Percentiles rank a stretch among this genome's conserved stretches.
phyloP scores from a whole-genome alignment of 2,329 filamentous ascomycete genomes.

The Botrytis byssoidea region DNA sequence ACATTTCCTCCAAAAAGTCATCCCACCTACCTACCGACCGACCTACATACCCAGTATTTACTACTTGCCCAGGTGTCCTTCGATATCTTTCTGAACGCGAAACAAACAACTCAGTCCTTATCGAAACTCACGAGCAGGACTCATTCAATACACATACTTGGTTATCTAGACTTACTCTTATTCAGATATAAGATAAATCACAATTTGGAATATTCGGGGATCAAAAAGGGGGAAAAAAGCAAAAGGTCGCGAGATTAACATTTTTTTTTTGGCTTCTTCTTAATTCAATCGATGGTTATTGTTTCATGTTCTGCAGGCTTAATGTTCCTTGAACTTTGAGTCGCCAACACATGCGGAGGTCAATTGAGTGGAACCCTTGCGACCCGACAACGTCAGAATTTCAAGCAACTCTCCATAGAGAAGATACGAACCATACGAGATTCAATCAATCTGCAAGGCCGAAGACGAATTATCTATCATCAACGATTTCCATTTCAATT shows the following conservation, averaged over 20 bases:
- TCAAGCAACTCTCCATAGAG: conserved; percentile 21
- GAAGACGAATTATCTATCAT: conserved; percentile 14
- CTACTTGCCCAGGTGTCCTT: not conserved
- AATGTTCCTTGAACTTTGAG: conserved; percentile 34
- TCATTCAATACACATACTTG: conserved; percentile 4
- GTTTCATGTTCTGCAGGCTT: conserved; percentile 38
- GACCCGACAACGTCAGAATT: conserved; percentile 35
- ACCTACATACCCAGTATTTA: not conserved
- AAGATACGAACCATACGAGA: conserved; percentile 22
- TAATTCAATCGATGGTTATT: conserved; percentile 28
- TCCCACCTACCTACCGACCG: not conserved
- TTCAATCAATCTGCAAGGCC: conserved; percentile 16
- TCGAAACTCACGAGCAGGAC: conserved; percentile 12
- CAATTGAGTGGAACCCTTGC: conserved; percentile 33
- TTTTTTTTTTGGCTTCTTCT: conserved; percentile 27
- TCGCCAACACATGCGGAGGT: conserved; percentile 37
- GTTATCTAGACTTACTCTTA: conserved; percentile 11
- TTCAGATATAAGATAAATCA: not conserved
- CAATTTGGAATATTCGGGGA: not conserved
- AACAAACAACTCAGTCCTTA: not conserved
- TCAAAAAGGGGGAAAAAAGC: not conserved
- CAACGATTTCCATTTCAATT: conserved; percentile 16
- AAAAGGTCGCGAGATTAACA: conserved; percentile 5
- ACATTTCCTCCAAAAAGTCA: not conserved
- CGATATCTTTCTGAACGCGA: conserved; percentile 10